Evolutionary conservation across 768 basidiomycete species (phyloP).

Genomic region (Aureoboletus auriporus): DNA sequence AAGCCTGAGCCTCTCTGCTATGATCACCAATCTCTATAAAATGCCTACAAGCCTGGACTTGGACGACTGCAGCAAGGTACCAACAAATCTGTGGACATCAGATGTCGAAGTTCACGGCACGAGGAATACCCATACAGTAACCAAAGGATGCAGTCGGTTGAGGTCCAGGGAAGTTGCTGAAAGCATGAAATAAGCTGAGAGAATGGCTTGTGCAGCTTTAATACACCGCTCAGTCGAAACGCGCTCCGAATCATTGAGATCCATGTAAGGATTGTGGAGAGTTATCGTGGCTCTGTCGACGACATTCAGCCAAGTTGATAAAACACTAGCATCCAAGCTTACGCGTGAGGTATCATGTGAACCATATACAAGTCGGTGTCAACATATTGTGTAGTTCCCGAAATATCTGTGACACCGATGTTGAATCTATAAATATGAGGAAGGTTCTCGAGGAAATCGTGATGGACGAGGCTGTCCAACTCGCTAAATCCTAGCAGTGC

Average conservation of each 20-base stretch:
- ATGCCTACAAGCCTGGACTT: constrained; percentile 82
- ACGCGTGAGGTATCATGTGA: constrained; percentile 85
- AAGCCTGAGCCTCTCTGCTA: constrained; percentile 69
- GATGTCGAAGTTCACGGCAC: constrained; percentile 4
- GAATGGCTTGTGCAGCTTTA: constrained; percentile 68
- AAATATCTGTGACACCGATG: constrained; percentile 55
- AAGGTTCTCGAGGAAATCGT: constrained; percentile 65
- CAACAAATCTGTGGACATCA: constrained; percentile 65
- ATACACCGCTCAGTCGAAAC: constrained; percentile 69
- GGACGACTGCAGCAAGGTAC: constrained; percentile 86
- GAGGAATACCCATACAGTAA: constrained; percentile 52
- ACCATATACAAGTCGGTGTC: constrained; percentile 88
- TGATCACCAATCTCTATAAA: constrained; percentile 79
- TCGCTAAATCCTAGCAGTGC: constrained; percentile 60
- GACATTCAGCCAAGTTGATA: constrained; percentile 8
- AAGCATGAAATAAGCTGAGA: constrained; percentile 71
- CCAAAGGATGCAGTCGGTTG: constrained; percentile 76
- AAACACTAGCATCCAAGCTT: constrained; percentile 21
- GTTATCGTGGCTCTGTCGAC: constrained; percentile 74
- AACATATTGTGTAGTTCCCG: constrained; percentile 51
- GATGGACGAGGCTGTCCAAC: constrained; percentile 64
- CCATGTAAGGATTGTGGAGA: constrained; percentile 78
- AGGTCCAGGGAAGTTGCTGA: constrained; percentile 83
- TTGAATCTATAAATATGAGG: constrained; percentile 65
- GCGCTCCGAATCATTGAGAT: constrained; percentile 63